A percentile compares a stretch with the other conserved stretches of the same genome.
These are phyloP conservation scores for Ophiostoma australiae DNA, from an alignment of 2,329 filamentous ascomycete genomes.

Conservation along the genomic window DNA sequence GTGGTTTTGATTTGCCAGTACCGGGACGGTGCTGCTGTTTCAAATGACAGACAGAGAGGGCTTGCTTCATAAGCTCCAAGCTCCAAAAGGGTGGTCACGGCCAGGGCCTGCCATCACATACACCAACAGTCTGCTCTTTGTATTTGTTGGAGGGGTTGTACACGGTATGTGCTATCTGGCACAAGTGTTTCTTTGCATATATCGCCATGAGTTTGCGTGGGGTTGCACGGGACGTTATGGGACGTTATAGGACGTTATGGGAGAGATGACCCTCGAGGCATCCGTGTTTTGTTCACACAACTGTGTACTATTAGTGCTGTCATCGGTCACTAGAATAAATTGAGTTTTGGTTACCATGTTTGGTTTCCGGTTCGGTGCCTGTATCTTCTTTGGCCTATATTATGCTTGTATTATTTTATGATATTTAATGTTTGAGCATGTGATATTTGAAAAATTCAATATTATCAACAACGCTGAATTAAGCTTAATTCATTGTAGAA, in stretches of 20 bases:
- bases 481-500: too few relatives aligned
- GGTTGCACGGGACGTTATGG: background rate
- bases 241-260: background rate
- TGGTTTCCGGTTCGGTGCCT: background rate
- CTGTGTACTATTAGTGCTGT: background rate
- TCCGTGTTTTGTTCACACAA: background rate
- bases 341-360: background rate
- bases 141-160: background rate
- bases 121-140: background rate
- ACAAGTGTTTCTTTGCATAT: background rate
- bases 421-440: background rate
- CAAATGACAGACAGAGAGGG: background rate
- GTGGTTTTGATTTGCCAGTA: background rate
- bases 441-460: too few relatives aligned
- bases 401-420: background rate
- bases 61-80: too few relatives aligned
- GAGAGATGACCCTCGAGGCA: background rate
- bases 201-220: background rate
- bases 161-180: background rate
- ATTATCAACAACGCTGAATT: too few relatives aligned
- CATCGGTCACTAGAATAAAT: background rate
- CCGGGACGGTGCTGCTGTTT: background rate
- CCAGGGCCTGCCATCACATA: background rate
- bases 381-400: background rate
- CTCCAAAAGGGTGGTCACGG: background rate